These are phyloP conservation scores for Auricularia heimuer DNA, from an alignment of 768 basidiomycete genomes.

Conservation along the genomic window DNA sequence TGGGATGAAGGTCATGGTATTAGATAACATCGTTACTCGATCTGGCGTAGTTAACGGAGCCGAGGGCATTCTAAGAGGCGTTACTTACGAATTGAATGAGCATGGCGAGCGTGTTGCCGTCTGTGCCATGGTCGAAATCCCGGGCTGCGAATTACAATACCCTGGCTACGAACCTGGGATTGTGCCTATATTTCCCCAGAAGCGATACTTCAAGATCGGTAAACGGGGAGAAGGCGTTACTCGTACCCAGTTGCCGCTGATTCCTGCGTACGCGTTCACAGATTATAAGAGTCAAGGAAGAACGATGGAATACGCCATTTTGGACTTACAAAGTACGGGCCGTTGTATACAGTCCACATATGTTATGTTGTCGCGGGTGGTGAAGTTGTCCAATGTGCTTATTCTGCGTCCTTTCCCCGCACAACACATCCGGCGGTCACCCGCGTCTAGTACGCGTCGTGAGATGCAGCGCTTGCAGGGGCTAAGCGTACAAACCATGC, in stretches of 20 bases:
- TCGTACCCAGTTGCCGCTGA: background rate
- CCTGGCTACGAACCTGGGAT: background rate
- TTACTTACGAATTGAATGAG: background rate
- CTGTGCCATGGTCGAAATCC: background rate
- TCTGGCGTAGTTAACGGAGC: constrained; percentile 1
- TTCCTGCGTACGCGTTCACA: constrained; percentile 7
- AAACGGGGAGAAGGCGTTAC: background rate
- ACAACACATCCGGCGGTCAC: too few species aligned
- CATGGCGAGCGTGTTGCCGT: background rate
- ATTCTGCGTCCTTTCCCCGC: background rate
- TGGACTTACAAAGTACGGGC: background rate
- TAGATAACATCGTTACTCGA: background rate
- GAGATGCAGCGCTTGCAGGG: too few species aligned
- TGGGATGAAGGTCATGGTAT: constrained; percentile 1
- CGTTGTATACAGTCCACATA: background rate
- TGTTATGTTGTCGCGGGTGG: constrained; percentile 7
- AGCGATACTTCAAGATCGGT: background rate
- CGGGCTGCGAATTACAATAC: background rate
- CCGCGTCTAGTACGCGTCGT: too few species aligned
- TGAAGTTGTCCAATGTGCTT: background rate
- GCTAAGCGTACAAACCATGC: too few species aligned
- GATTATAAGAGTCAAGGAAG: constrained; percentile 7
- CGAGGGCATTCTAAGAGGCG: background rate
- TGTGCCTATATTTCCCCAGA: background rate
- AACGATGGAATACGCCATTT: background rate